Conservation (phyloP, 768 basidiomycete genomes). For the Phaffia australis region DNA sequence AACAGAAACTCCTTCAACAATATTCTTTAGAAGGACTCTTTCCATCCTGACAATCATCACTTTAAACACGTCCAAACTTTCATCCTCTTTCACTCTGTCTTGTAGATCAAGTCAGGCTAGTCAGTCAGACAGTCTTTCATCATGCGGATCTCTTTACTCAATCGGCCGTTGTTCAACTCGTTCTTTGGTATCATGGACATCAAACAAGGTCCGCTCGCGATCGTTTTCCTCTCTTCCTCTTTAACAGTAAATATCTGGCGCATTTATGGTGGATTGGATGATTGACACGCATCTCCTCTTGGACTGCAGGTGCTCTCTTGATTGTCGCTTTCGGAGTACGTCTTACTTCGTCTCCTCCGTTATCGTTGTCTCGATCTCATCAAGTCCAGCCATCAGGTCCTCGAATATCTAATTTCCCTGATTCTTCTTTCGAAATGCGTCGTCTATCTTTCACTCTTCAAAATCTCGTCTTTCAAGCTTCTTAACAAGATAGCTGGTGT, state of each 20-base stretch:
- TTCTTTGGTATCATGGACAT: constrained; percentile 82
- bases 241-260: background rate
- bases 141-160: constrained; percentile 25
- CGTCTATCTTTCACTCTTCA: background rate
- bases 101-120: too few species aligned
- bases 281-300: background rate
- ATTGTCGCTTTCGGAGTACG: constrained; percentile 79
- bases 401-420: background rate
- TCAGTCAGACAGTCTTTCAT: background rate
- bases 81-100: too few species aligned
- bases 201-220: constrained; percentile 54
- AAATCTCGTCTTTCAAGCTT: constrained; percentile 28
- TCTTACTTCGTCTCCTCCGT: constrained; percentile 22
- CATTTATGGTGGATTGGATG: background rate
- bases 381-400: background rate
- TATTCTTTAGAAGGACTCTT: too few species aligned
- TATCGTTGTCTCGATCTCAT: background rate
- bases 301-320: constrained; percentile 55
- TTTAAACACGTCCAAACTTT: too few species aligned
- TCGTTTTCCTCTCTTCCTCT: background rate
- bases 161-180: constrained; percentile 45
- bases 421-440: background rate
- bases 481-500: constrained; percentile 97
- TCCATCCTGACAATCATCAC: too few species aligned
- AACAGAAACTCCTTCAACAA: too few species aligned